Evolutionary conservation across 2,329 filamentous ascomycete species (phyloP).

Genomic region (Aureobasidium zeae): DNA sequence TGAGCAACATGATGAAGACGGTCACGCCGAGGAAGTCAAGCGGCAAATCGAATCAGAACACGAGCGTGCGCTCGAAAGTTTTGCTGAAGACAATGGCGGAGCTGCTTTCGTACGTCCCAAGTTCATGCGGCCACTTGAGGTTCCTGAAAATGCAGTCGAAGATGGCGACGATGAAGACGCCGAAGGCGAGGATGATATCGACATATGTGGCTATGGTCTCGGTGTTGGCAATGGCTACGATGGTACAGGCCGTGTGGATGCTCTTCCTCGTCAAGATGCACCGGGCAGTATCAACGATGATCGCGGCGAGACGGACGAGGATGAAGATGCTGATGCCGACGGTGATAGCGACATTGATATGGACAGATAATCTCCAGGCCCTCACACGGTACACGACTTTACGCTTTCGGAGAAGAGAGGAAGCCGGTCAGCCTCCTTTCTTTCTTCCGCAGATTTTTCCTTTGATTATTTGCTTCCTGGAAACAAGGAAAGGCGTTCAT

Average conservation of each 20-base stretch:
- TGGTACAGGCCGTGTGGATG: slow-evolving; percentile 11
- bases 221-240: slow-evolving; percentile 24
- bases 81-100: not conserved
- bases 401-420: not conserved
- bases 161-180: slow-evolving; percentile 27
- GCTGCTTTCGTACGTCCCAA: slow-evolving; percentile 17
- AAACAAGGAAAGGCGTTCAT: slow-evolving; percentile 5
- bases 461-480: slow-evolving; percentile 9
- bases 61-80: slow-evolving; percentile 1
- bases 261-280: slow-evolving; percentile 9
- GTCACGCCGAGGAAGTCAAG: slow-evolving; percentile 16
- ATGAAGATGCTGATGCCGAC: slow-evolving; percentile 21
- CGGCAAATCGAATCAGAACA: slow-evolving; percentile 8
- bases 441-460: not conserved
- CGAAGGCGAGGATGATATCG: slow-evolving; percentile 23
- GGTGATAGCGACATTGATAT: slow-evolving; percentile 24
- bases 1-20: slow-evolving; percentile 24
- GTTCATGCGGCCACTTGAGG: slow-evolving; percentile 4
- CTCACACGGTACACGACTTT: not conserved
- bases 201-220: slow-evolving; percentile 21
- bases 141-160: slow-evolving; percentile 8
- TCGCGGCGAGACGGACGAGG: slow-evolving; percentile 18
- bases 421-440: not conserved
- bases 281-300: slow-evolving; percentile 21
- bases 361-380: slow-evolving; percentile 17